These are phyloP conservation scores for Elsinoe necatrix DNA, from an alignment of 2,329 filamentous ascomycete species.

Conservation along the genomic window DNA sequence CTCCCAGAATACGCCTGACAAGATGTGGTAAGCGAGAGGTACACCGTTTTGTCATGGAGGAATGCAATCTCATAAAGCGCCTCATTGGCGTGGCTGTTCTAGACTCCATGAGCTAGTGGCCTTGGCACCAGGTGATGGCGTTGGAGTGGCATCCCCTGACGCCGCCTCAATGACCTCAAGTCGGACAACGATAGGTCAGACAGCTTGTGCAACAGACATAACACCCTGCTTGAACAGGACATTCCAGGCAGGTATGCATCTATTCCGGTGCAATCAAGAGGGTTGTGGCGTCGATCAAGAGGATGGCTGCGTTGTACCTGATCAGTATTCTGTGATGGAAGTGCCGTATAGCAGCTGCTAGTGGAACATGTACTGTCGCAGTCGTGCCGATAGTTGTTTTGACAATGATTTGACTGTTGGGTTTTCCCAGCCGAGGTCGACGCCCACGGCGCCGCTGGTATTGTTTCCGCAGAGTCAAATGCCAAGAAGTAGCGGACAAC, in stretches of 20 bases:
- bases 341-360: background rate
- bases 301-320: background rate
- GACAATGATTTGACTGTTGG: background rate
- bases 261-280: background rate
- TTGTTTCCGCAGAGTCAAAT: background rate
- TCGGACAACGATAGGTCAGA: background rate
- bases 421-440: background rate
- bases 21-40: background rate
- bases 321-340: background rate
- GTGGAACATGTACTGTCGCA: background rate
- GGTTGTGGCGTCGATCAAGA: background rate
- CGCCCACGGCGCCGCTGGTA: background rate
- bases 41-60: background rate
- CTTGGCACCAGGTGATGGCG: conserved; percentile 5
- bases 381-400: background rate
- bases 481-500: background rate
- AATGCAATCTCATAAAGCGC: conserved; percentile 6
- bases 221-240: background rate
- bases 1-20: background rate
- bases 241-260: background rate
- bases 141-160: conserved; percentile 1
- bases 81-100: conserved; percentile 3
- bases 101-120: conserved; percentile 2
- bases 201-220: background rate
- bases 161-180: background rate